Percentiles rank a stretch among this genome's conserved stretches.
Conservation (phyloP, 139 green algal species). For the Chlorella sorokiniana region DNA sequence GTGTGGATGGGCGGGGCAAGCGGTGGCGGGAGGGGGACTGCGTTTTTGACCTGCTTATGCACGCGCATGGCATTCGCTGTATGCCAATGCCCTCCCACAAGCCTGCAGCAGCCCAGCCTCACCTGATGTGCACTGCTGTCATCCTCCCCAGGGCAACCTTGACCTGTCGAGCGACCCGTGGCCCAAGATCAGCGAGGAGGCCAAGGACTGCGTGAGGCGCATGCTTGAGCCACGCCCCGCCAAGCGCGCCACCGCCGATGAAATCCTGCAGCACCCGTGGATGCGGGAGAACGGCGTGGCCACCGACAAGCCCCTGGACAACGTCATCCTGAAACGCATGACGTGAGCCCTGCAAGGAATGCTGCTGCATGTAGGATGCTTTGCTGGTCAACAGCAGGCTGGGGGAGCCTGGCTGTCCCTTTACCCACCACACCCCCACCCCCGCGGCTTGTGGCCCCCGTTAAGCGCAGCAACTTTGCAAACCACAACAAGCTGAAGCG, state of each 20-base stretch:
- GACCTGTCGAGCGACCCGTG: conserved; percentile 77
- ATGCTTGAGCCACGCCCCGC: conserved; percentile 74
- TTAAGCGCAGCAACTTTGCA: conserved; percentile 83
- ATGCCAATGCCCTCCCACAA: too few species aligned
- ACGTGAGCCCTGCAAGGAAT: too few species aligned
- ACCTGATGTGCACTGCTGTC: neutral
- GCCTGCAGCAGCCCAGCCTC: too few species aligned
- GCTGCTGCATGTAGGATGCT: too few species aligned
- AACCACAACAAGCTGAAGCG: conserved; percentile 97
- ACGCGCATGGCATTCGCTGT: neutral
- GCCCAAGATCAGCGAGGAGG: conserved; percentile 67
- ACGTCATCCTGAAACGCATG: conserved; percentile 71
- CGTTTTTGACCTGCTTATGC: neutral
- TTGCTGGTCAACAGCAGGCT: too few species aligned
- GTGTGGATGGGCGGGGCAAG: neutral
- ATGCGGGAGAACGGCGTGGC: conserved; percentile 61
- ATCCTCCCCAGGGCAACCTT: conserved; percentile 51
- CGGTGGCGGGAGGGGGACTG: neutral
- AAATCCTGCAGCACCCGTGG: conserved; percentile 50
- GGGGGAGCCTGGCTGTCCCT: neutral
- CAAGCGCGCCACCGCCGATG: conserved; percentile 19
- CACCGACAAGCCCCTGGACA: conserved; percentile 62
- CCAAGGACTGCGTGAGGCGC: conserved; percentile 81
- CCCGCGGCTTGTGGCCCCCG: too few species aligned
- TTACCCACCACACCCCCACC: neutral